Evolutionary conservation across 192 early-diverging fungal species (phyloP).

Genomic region (Coemansia sp.): DNA sequence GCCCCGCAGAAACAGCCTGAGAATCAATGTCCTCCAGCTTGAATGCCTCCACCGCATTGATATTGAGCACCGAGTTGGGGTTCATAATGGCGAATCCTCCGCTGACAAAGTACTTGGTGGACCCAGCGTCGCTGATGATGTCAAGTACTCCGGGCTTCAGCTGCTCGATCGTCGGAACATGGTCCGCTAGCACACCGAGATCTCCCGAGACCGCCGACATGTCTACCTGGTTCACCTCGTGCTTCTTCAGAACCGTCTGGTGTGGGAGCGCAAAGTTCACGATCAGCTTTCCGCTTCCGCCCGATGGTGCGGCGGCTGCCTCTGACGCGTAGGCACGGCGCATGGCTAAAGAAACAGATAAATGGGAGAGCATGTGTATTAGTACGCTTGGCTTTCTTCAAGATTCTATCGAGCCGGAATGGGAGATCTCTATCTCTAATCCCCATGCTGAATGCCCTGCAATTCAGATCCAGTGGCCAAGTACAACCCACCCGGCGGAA

Average conservation of each 20-base stretch:
- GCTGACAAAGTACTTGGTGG: conserved; percentile 93
- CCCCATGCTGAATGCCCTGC: no score
- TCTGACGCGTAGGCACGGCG: conserved; percentile 81
- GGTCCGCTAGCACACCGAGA: conserved; percentile 97
- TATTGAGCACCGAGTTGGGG: conserved; percentile 93
- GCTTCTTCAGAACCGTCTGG: conserved; percentile 75
- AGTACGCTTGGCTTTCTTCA: no score
- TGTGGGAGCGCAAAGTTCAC: conserved; percentile 91
- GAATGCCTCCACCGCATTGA: conserved; percentile 95
- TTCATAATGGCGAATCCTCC: conserved; percentile 98
- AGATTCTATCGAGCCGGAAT: no score
- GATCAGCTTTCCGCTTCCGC: conserved; percentile 68
- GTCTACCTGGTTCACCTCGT: conserved; percentile 88
- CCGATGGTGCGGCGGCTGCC: conserved; percentile 45
- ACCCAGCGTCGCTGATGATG: conserved; percentile 65
- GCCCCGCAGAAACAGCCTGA: conserved; percentile 70
- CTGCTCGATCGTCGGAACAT: conserved; percentile 96
- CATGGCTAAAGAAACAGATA: conserved; percentile 23
- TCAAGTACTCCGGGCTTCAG: conserved; percentile 88
- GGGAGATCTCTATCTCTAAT: no score
- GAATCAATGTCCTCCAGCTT: conserved; percentile 82
- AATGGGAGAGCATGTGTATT: not conserved
- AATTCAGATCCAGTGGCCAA: no score
- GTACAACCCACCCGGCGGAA: not conserved
- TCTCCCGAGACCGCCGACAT: conserved; percentile 88